Percentiles rank a stretch among this genome's conserved stretches.
Conservation (phyloP, 1,284 basidiomycete species). For the Peniophora sp. region DNA sequence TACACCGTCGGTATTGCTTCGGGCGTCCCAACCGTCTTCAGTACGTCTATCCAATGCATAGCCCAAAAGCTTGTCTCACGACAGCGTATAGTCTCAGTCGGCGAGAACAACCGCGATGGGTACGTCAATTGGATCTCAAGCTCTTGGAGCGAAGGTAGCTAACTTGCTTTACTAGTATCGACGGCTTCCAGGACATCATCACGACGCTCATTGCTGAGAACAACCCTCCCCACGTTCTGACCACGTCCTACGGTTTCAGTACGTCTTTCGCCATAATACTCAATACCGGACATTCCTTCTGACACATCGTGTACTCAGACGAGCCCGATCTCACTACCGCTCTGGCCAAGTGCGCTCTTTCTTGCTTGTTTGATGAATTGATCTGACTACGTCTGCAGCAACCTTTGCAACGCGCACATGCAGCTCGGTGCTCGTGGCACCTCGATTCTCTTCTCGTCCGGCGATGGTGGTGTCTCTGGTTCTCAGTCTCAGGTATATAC, state of each 20-base stretch:
- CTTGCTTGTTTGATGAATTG: constrained; percentile 26
- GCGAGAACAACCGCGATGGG: constrained; percentile 19
- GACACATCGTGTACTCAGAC: constrained; percentile 14
- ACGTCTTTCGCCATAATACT: too few species aligned
- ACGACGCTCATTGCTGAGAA: constrained; percentile 7
- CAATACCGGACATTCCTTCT: too few species aligned
- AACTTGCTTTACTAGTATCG: constrained; percentile 8
- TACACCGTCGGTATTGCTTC: constrained; percentile 48
- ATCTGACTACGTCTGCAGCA: constrained; percentile 21
- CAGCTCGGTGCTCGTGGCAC: constrained; percentile 54
- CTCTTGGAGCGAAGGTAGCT: constrained; percentile 7
- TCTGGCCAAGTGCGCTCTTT: background rate
- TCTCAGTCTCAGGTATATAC: background rate
- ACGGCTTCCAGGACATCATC: constrained; percentile 14
- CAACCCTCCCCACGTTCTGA: constrained; percentile 17
- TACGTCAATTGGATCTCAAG: background rate
- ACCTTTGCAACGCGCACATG: constrained; percentile 50
- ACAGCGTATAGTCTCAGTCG: constrained; percentile 44
- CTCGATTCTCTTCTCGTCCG: constrained; percentile 57
- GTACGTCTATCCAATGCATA: background rate
- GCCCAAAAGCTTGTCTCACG: constrained; percentile 30
- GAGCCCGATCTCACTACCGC: constrained; percentile 17
- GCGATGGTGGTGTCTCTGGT: constrained; percentile 57
- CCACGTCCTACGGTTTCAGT: constrained; percentile 23
- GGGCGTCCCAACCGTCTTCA: background rate